Percentiles rank a stretch among this genome's conserved stretches.
phyloP scores from a whole-genome alignment of 2,329 filamentous ascomycete genomes.

The Ophiosphaerella korrae region DNA sequence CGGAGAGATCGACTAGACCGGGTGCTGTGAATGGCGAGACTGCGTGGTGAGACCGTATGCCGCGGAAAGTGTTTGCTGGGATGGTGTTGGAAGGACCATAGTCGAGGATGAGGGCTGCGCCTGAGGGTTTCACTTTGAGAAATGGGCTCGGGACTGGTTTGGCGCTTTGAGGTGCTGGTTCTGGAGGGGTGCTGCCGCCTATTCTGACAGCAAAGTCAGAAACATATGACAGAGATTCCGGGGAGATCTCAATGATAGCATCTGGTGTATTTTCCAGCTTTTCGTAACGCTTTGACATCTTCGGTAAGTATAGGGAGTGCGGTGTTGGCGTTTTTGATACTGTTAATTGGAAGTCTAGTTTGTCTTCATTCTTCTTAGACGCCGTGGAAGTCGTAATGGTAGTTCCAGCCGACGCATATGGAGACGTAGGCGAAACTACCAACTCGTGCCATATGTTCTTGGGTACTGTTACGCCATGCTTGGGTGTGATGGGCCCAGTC shows the following conservation, averaged over 20 bases:
- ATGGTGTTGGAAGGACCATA: constrained; percentile 83
- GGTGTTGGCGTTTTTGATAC: constrained; percentile 76
- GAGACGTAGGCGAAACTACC: constrained; percentile 48
- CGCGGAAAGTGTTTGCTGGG: constrained; percentile 86
- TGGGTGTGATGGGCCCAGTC: constrained; percentile 54
- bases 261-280: constrained; percentile 69
- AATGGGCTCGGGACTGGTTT: constrained; percentile 26
- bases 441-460: constrained; percentile 52
- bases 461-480: constrained; percentile 42
- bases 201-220: constrained; percentile 84
- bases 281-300: constrained; percentile 78
- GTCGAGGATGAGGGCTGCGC: constrained; percentile 93
- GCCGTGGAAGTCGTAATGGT: constrained; percentile 10
- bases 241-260: constrained; percentile 86
- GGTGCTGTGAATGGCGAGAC: constrained; percentile 81
- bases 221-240: constrained; percentile 80
- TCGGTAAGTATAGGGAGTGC: constrained; percentile 83
- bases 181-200: constrained; percentile 62
- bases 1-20: constrained; percentile 84
- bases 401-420: constrained; percentile 49
- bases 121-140: constrained; percentile 68
- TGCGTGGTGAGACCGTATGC: constrained; percentile 76
- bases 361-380: constrained; percentile 22
- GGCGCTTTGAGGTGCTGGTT: constrained; percentile 15
- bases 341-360: constrained; percentile 85